These are phyloP conservation scores for Annulohypoxylon maeteangense DNA, from an alignment of 495 filamentous ascomycete genomes.

Conservation along the genomic window DNA sequence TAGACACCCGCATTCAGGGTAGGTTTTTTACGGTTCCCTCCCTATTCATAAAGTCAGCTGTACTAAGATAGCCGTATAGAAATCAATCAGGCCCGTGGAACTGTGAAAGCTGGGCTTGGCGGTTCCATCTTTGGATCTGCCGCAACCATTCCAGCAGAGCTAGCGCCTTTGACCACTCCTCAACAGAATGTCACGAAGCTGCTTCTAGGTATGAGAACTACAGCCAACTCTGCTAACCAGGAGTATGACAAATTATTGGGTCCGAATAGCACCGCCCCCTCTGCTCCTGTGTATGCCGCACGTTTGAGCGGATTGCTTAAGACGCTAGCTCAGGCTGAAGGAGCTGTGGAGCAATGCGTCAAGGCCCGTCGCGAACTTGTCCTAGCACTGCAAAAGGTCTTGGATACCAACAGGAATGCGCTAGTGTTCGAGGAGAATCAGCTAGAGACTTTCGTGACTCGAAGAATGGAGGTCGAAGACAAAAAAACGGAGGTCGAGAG, in stretches of 20 bases:
- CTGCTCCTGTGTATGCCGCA: constrained; percentile 90
- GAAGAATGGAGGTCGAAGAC: constrained; percentile 72
- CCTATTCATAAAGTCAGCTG: not conserved
- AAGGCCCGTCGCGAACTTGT: constrained; percentile 84
- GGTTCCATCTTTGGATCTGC: constrained; percentile 74
- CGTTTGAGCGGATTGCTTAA: constrained; percentile 88
- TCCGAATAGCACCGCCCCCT: constrained; percentile 69
- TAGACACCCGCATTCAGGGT: constrained; percentile 85
- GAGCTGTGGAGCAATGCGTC: constrained; percentile 87
- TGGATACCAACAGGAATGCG: constrained; percentile 76
- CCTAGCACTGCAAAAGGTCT: constrained; percentile 80
- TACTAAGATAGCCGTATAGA: constrained; percentile 59
- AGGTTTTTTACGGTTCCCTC: constrained; percentile 36
- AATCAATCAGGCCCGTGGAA: constrained; percentile 78
- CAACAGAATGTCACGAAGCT: constrained; percentile 79
- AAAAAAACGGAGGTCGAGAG: constrained; percentile 90
- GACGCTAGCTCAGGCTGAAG: constrained; percentile 88
- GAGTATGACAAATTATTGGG: constrained; percentile 87
- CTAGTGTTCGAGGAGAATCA: constrained; percentile 74
- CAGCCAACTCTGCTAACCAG: constrained; percentile 72
- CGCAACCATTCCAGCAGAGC: constrained; percentile 74
- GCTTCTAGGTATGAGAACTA: constrained; percentile 67
- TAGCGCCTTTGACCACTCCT: constrained; percentile 75
- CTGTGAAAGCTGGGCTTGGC: constrained; percentile 71
- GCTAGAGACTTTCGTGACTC: constrained; percentile 65